Conservation (phyloP, 2,329 filamentous ascomycete genomes). For the Thelonectria rubi region DNA sequence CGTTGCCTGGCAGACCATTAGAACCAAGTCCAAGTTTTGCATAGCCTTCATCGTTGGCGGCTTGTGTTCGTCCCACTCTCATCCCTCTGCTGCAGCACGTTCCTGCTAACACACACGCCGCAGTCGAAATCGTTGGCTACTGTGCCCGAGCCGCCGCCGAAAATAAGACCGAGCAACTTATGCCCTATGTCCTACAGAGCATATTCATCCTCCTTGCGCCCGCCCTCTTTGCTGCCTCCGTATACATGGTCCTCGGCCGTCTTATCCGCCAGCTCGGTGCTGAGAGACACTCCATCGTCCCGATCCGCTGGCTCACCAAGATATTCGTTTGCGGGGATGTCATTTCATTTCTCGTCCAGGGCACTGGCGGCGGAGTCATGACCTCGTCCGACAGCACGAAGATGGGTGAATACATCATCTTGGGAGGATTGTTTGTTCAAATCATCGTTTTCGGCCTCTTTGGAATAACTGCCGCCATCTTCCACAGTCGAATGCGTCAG, state of each 20-base stretch:
- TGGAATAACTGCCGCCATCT: not conserved
- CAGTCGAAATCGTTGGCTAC: not conserved
- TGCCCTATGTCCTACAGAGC: conserved; percentile 46
- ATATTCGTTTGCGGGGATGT: conserved; percentile 65
- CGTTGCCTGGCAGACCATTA: conserved; percentile 1
- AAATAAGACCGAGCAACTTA: not conserved
- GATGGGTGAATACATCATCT: not conserved
- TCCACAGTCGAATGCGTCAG: not conserved
- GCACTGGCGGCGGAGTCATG: conserved; percentile 39
- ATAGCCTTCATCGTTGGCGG: not conserved
- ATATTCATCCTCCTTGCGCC: conserved; percentile 57
- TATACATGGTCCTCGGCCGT: conserved; percentile 61
- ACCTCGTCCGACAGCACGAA: conserved; percentile 41
- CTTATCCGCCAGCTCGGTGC: conserved; percentile 51
- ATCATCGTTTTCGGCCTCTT: not conserved
- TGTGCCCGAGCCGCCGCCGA: not conserved
- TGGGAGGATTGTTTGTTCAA: not conserved
- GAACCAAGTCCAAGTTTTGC: not conserved
- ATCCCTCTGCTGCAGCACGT: too few relatives aligned
- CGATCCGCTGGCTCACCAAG: conserved; percentile 57
- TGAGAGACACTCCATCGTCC: conserved; percentile 47
- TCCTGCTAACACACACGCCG: not conserved
- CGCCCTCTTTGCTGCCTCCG: conserved; percentile 57
- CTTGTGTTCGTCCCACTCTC: not conserved
- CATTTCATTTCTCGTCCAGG: conserved; percentile 61